Conservation (phyloP, 2,329 filamentous ascomycete species). For the Dactylellina drechsleri region DNA sequence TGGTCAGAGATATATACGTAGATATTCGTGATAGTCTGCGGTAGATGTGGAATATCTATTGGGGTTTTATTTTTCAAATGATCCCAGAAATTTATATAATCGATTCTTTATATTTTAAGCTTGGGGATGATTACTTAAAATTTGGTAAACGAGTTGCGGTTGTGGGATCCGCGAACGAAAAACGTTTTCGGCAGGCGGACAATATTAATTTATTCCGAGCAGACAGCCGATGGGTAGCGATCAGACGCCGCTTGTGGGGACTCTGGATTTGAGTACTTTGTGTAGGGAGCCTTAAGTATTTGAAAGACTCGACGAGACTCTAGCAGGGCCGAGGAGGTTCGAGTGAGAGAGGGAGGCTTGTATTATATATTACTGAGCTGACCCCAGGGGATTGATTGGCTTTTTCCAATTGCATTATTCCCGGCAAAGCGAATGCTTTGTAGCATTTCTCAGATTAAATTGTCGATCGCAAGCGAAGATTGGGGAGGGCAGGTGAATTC, state of each 20-base stretch:
- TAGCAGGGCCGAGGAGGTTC: neutral
- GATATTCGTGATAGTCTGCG: no score
- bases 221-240: neutral
- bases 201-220: neutral
- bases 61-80: no score
- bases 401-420: neutral
- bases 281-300: neutral
- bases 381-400: neutral
- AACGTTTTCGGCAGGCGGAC: constrained; percentile 9
- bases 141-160: constrained; percentile 11
- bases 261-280: no score
- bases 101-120: neutral
- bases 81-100: no score
- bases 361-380: constrained; percentile 18
- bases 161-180: constrained; percentile 8
- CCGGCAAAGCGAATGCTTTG: neutral
- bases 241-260: neutral
- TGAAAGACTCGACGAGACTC: neutral
- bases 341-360: constrained; percentile 7
- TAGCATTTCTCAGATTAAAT: constrained; percentile 48
- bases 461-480: constrained; percentile 38
- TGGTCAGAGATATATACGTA: no score
- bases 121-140: constrained; percentile 4
- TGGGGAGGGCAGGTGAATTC: constrained; percentile 16
- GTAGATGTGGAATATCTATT: no score